Evolutionary conservation across 352 stramenopile genomes (phyloP), one percentile per base, ranked within the genome.

Genomic region (Globisporangium irregulare): DNA sequence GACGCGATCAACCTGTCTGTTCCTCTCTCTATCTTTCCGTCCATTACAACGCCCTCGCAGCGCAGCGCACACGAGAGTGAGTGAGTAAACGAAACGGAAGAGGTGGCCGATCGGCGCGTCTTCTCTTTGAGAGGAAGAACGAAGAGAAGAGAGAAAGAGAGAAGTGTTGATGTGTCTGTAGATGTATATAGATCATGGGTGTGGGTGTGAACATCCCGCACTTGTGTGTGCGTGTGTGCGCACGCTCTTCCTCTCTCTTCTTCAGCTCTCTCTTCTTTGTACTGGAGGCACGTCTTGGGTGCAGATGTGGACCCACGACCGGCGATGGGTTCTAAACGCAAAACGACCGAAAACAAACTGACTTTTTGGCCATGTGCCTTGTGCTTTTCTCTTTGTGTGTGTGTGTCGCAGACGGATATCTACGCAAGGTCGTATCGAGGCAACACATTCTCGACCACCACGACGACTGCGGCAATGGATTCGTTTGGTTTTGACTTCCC

Each of bases 401-500:
- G 27, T 29, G 53, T 43, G 54, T 51, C 43, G 18, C 54, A 60
- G 54, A 9, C 54, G 54, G 27, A 60, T 60, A 60, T 43, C 54
- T 24, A 60, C 27, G 34, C 27, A n/a, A 38, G 15, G 27, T 41
- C 27, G 27, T 24, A 60, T 59, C 54, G 10, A 22, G 38, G 14
- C 54, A 60, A 38, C 24, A 41, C 15, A 29, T 41, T 43, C n/a
- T 43, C 54, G 54, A 60, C 54, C 54, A 60, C 50, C 32, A 68
- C 55, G 57, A 53, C 55, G 57, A 53, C 46, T 43, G 8, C 59
- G 24, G 25, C 59, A 9, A 94, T 94, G 87, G 87, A 94, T 73
- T 94, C 87, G 41, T 92, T 94, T 68, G 84, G 87, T 56, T 94
- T 94, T 69, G 87, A 94, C 70, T 93, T 94, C 67, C 70, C 75